Base-by-base conservation (phyloP, 148 eudicot genomes). In the Selenicereus undatus region DNA sequence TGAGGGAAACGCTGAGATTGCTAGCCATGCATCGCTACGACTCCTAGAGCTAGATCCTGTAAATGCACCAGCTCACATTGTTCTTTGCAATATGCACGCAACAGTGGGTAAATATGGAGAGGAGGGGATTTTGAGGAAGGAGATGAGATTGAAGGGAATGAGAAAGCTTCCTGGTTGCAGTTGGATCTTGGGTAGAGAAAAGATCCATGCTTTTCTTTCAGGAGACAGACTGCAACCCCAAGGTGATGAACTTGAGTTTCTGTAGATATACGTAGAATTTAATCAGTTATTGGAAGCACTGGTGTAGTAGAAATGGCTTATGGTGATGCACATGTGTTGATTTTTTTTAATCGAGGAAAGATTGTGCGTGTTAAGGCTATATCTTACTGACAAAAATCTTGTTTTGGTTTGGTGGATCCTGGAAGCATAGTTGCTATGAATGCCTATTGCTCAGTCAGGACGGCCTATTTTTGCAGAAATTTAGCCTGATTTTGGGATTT, bases 151-250 rank as follows among this genome's bases (percentile, higher is more conserved):
- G 11, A 86, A 82, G 74, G 85, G 83, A 20, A 73, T 86, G 81
- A 76, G 68, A 78, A 86, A 86, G 78, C 69, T 76, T 79, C 85
- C 89, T 22, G 89, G 89, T 4, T 82, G 81, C 74, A 86, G 89
- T 79, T 86, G 89, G 89, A 76, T 82, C 39, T 84, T 83, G 11
- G 54, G 56, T 27, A 65, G 78, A 72, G 78, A 83, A 74, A 52
- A 58, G 42, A 48, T 81, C 72, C 64, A 50, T 65, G 69, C 82
- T 22, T 84, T 86, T 69, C 81, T 76, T 77, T 79, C 84, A n/a
- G 85, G 86, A 20, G 84, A 76, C 68, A n/a, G 72, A 75, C 21
- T 79, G 29, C 84, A 69, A 73, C 58, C 71, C 76, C 73, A 18
- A 7, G 73, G 3, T 62, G 77, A 78, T 30, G 73, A 27, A 68